Percentiles rank a stretch among this genome's conserved stretches.
phyloP scores from a whole-genome alignment of 495 filamentous ascomycete species.

The Hyaloscypha bicolor region DNA sequence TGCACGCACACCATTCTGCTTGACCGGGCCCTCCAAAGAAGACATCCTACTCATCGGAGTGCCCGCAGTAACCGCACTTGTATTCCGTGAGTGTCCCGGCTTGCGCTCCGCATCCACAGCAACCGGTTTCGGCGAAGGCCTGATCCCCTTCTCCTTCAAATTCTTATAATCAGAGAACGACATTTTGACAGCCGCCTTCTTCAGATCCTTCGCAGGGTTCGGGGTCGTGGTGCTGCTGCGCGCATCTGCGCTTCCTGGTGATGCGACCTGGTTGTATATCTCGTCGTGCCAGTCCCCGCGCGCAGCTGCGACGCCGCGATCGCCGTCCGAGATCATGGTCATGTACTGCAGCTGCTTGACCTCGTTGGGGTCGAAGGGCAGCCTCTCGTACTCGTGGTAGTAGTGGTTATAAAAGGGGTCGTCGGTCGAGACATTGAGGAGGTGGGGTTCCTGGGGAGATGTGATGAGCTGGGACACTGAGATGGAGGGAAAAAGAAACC shows the following conservation, averaged over 20 bases:
- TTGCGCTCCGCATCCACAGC: conserved; percentile 15
- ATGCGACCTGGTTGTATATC: conserved; percentile 13
- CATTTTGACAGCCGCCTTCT: conserved; percentile 28
- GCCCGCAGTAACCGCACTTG: conserved; percentile 21
- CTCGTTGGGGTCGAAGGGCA: conserved; percentile 29
- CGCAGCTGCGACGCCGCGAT: conserved; percentile 22
- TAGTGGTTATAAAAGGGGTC: conserved; percentile 15
- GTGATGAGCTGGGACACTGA: conserved; percentile 11
- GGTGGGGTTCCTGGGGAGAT: conserved; percentile 27
- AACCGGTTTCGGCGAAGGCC: conserved; percentile 23
- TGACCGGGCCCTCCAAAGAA: conserved; percentile 25
- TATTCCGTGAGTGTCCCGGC: conserved; percentile 28
- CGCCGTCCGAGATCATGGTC: conserved; percentile 30
- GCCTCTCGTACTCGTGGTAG: conserved; percentile 27
- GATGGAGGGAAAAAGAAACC: conserved; percentile 6
- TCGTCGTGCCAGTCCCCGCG: conserved; percentile 32
- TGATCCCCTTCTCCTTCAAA: conserved; percentile 29
- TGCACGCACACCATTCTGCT: conserved; percentile 13
- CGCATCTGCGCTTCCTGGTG: conserved; percentile 14
- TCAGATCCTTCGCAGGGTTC: conserved; percentile 23
- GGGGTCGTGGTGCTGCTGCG: conserved; percentile 33
- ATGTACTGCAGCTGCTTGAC: conserved; percentile 33
- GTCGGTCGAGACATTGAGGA: conserved; percentile 27
- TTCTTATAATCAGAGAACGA: conserved; percentile 33
- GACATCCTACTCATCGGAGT: conserved; percentile 27